Evolutionary conservation across 1,284 basidiomycete genomes (phyloP), one percentile per base, ranked within the genome.

Genomic region (Moesziomyces aphidis): DNA sequence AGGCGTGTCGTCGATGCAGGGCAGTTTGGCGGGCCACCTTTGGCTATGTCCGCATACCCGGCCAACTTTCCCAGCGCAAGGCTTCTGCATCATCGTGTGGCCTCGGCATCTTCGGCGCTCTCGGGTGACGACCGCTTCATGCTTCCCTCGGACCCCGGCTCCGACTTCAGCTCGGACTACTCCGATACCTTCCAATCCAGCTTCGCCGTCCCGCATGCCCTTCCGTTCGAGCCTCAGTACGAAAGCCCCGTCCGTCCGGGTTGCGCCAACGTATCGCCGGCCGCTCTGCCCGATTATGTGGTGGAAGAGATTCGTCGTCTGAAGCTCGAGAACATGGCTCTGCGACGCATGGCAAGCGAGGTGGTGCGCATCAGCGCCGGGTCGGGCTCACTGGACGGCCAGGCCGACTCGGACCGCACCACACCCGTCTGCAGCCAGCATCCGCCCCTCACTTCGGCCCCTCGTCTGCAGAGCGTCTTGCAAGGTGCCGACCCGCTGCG

Each of bases 291-390:
- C 3, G 64, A 68, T 31, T 73, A 44, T 43, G 57, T 73, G 15
- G 49, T 68, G 19, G 70, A 73, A 15, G 70, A 73, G 44, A 54
- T 73, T 43, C 67, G 67, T 24, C 60, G 56, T 3, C 70, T 73
- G 47, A 73, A 73, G 57, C 54, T 73, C 24, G 70, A 73, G 42
- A 73, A 73, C 45, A 67, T 73, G 61, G 70, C 70, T 17, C 70
- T 73, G 17, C 54, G 55, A 39, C 60, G 61, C 31, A 66, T 73
- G 60, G 64, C 70, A 3, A 46, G 64, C 21, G 70, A 73, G 31
- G 48, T 73, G 26, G 61, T 73, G 39, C 23, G 52, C 3, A 26
- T 46, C 52, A 60, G 57, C 47, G 47, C 56, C 28, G 45, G 42
- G 17, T 15, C 54, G 6, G 39, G 42, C 34, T 57, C 28, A 10